A percentile compares a stretch with the other conserved stretches of the same genome.
Conservation (phyloP, 2,329 filamentous ascomycete species). For the Fusarium avenaceum region DNA sequence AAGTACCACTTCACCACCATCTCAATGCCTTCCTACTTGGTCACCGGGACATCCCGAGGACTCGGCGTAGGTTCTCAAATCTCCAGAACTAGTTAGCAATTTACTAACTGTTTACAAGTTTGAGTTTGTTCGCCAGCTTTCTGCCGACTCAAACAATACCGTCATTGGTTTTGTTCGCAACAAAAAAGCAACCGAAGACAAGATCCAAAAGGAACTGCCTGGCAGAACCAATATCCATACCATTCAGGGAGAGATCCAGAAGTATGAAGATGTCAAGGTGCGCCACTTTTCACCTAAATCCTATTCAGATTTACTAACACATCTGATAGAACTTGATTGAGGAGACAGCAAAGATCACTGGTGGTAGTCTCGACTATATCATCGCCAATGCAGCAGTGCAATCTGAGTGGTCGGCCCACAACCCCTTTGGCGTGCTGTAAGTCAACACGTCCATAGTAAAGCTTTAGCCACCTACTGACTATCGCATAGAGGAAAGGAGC, state of each 20-base stretch:
- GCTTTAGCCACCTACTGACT: accelerated
- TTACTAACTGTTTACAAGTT: constrained; percentile 14
- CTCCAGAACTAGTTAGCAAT: no score
- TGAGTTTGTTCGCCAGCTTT: constrained; percentile 59
- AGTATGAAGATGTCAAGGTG: constrained; percentile 24
- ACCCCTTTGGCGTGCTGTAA: constrained; percentile 31
- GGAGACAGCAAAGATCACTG: constrained; percentile 52
- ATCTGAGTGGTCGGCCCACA: constrained; percentile 45
- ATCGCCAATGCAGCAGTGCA: constrained; percentile 64
- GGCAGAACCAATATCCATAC: constrained; percentile 41
- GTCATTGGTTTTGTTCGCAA: constrained; percentile 62
- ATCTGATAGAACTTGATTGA: constrained; percentile 33
- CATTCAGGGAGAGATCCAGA: constrained; percentile 27
- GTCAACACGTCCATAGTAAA: not conserved
- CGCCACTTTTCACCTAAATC: accelerated
- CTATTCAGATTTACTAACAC: not conserved
- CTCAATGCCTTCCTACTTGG: constrained; percentile 36
- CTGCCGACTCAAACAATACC: constrained; percentile 56
- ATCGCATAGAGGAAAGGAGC: constrained; percentile 21
- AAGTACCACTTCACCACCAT: not conserved
- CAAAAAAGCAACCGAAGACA: constrained; percentile 57
- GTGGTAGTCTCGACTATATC: constrained; percentile 63
- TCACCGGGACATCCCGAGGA: constrained; percentile 42
- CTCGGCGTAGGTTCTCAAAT: constrained; percentile 21
- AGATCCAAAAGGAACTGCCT: constrained; percentile 51